Evolutionary conservation across 179 eudicot genomes (phyloP), one percentile per base, ranked within the genome.

Genomic region (Nepenthes alata): DNA sequence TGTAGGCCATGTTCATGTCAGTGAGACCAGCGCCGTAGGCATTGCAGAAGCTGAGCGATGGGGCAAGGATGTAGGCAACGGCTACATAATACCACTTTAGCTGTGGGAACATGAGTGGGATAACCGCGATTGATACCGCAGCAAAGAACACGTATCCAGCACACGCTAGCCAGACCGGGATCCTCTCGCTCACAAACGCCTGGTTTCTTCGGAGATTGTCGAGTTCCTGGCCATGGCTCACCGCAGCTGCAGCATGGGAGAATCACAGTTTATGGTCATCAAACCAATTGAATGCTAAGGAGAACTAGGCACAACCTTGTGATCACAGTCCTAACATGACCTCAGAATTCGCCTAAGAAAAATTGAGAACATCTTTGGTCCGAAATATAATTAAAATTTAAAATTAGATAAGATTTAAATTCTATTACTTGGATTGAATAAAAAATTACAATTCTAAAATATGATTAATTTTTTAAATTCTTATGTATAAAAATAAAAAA

Each of bases 1-100:
- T 90, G 60, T 80, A 83, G 52, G 93, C 85, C 95, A 90, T 90
- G 75, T 87, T 90, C 89, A 83, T 83, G 71, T 90, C 97, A 0
- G 97, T 90, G 49, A 90, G 76, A 14, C 97, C 97, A 60, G 97
- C 86, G 1, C 95, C 93, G 41, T 90, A 90, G 0, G 97, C 93
- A 37, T 90, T 90, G 82, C 88, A 87, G 71, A 90, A 90, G 74
- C 86, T 70, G 16, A 90, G 76, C 25, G 89, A 63, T 0, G 97
- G 97, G 0, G 97, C 97, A 5, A 87, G 54, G 51, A 80, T 47
- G 69, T 90, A 90, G 49, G 95, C 89, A 0, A 74, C 72, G 4
- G 83, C 63, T 3, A 90, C 85, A 14, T 75, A 87, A 61, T 85
- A 88, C 95, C 97, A 90, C 58, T 81, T 87, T 47, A 87, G 61